A percentile compares a stretch with the other conserved stretches of the same genome.
Conservation (phyloP, 2,329 filamentous ascomycete species). For the Fusarium papillatum region DNA sequence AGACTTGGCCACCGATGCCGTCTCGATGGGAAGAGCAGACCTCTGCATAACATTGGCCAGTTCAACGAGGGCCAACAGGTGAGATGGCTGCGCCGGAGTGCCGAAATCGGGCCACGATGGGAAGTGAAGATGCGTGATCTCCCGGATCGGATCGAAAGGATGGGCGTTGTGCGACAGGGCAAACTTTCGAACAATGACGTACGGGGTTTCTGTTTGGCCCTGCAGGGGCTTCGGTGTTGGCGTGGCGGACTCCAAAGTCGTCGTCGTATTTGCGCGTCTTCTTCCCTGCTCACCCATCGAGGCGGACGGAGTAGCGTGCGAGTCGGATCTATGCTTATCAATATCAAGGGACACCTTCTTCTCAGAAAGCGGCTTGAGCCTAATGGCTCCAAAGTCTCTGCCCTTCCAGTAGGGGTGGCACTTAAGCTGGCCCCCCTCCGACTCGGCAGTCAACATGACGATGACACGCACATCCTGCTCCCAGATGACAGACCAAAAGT, state of each 20-base stretch:
- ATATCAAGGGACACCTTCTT: conserved; percentile 85
- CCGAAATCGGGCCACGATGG: conserved; percentile 98
- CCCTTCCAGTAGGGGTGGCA: conserved; percentile 95
- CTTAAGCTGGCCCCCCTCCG: conserved; percentile 93
- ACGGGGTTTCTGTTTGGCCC: conserved; percentile 71
- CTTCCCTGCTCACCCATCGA: conserved; percentile 57
- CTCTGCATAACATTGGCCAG: conserved; percentile 83
- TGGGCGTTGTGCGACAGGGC: conserved; percentile 81
- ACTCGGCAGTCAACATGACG: conserved; percentile 96
- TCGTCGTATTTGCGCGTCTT: conserved; percentile 68
- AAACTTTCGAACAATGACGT: conserved; percentile 89
- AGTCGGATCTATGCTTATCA: conserved; percentile 61
- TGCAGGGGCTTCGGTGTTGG: conserved; percentile 45
- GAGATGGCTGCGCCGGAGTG: conserved; percentile 87
- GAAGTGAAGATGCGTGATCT: conserved; percentile 96
- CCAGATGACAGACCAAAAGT: conserved; percentile 99
- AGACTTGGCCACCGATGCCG: conserved; percentile 50
- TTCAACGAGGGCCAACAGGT: conserved; percentile 91
- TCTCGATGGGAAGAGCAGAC: conserved; percentile 64
- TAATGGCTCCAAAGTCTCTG: conserved; percentile 82
- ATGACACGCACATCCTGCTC: conserved; percentile 96
- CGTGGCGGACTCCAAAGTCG: conserved; percentile 54
- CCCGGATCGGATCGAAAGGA: conserved; percentile 88
- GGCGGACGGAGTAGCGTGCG: conserved; percentile 44
- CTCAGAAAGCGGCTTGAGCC: conserved; percentile 83